These are phyloP conservation scores for Trichophyton schoenleinii DNA, from an alignment of 2,329 filamentous ascomycete genomes.

Conservation along the genomic window DNA sequence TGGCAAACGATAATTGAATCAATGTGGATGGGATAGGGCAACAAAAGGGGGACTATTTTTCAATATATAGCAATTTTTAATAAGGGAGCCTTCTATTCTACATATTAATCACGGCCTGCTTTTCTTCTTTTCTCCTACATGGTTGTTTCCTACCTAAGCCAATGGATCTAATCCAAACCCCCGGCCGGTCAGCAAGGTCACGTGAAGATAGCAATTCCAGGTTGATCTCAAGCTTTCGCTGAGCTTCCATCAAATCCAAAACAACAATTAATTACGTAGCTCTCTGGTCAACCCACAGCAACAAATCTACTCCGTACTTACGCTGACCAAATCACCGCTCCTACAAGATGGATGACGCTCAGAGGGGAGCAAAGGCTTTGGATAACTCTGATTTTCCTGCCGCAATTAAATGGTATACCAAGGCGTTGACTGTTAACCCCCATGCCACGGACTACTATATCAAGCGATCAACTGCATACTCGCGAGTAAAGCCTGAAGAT, in stretches of 20 bases:
- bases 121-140: not conserved
- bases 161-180: too few relatives aligned
- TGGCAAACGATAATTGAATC: not conserved
- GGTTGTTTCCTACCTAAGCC: too few relatives aligned
- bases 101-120: not conserved
- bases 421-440: slow-evolving; percentile 50
- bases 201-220: not conserved
- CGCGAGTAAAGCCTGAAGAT: slow-evolving; percentile 45
- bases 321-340: too few relatives aligned
- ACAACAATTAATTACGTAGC: too few relatives aligned
- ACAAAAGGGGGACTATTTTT: not conserved
- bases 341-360: slow-evolving; percentile 39
- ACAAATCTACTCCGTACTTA: too few relatives aligned
- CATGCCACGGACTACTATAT: slow-evolving; percentile 67
- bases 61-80: not conserved
- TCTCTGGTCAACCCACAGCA: too few relatives aligned
- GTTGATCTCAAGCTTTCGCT: not conserved
- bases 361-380: slow-evolving; percentile 50
- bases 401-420: slow-evolving; percentile 56
- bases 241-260: not conserved
- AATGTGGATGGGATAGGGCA: too few relatives aligned
- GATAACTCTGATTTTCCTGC: slow-evolving; percentile 49
- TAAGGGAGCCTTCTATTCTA: not conserved
- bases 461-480: slow-evolving; percentile 66
- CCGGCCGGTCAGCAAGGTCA: not conserved